These are phyloP conservation scores for Cichorium intybus DNA, from an alignment of 140 eudicot genomes.

Conservation along the genomic window DNA sequence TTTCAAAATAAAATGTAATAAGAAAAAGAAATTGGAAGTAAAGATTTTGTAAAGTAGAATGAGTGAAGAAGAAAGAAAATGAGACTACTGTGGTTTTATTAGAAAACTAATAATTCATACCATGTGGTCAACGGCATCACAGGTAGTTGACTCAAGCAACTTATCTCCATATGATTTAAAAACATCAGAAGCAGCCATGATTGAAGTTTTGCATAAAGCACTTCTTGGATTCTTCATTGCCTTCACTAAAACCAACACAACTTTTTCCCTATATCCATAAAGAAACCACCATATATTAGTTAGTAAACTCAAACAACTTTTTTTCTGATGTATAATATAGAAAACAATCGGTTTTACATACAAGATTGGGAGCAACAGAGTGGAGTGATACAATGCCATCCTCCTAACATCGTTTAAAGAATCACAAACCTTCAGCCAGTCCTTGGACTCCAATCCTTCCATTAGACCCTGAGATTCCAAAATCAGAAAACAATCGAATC, in stretches of 20 bases:
- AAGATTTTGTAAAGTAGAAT: too few species aligned
- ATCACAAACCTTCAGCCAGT: slow-evolving; percentile 84
- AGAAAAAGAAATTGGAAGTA: too few species aligned
- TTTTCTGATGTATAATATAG: not conserved
- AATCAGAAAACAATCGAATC: not conserved
- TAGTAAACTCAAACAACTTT: not conserved
- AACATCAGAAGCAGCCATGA: slow-evolving; percentile 89
- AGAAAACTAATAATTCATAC: slow-evolving; percentile 29
- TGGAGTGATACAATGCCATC: slow-evolving; percentile 67
- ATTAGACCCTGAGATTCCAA: slow-evolving; percentile 48
- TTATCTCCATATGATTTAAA: slow-evolving; percentile 74
- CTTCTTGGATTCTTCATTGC: slow-evolving; percentile 97
- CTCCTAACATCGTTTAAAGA: slow-evolving; percentile 79
- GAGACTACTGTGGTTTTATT: too few species aligned
- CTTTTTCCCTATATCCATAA: slow-evolving; percentile 60
- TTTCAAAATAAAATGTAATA: too few species aligned
- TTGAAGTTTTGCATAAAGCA: slow-evolving; percentile 86
- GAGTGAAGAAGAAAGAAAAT: too few species aligned
- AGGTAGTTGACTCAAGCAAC: slow-evolving; percentile 47
- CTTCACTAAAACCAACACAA: slow-evolving; percentile 67
- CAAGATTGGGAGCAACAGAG: slow-evolving; percentile 66
- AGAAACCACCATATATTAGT: not conserved
- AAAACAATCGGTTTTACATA: slow-evolving; percentile 18
- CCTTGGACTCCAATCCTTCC: slow-evolving; percentile 90
- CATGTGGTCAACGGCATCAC: slow-evolving; percentile 75